phyloP scores from a whole-genome alignment of 768 basidiomycete genomes.

The Rhizopogon vulgaris region DNA sequence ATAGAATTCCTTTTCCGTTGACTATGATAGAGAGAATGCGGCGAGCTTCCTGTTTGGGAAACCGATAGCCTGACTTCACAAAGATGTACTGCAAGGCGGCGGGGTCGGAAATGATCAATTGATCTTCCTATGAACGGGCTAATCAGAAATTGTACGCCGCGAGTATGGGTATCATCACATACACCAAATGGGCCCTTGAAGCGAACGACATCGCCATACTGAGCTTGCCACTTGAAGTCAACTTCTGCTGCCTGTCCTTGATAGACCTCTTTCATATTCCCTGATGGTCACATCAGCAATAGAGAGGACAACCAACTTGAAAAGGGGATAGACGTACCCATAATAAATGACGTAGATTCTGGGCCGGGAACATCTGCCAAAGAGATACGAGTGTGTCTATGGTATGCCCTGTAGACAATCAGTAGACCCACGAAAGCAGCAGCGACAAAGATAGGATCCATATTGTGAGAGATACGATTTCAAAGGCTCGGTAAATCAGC shows the following conservation, averaged over 20 bases:
- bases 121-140: slow-evolving; percentile 3
- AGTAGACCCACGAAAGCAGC: slow-evolving; percentile 6
- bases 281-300: neutral
- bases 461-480: neutral
- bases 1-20: slow-evolving; percentile 26
- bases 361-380: slow-evolving; percentile 1
- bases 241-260: slow-evolving; percentile 10
- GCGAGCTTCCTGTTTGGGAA: slow-evolving; percentile 4
- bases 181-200: slow-evolving; percentile 11
- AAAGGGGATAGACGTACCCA: slow-evolving; percentile 1
- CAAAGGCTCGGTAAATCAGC: neutral
- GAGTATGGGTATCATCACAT: neutral
- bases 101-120: slow-evolving; percentile 1
- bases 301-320: neutral
- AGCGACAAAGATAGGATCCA: slow-evolving; percentile 3
- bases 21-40: neutral
- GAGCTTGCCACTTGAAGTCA: slow-evolving; percentile 14
- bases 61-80: neutral
- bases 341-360: slow-evolving; percentile 3
- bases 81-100: slow-evolving; percentile 4
- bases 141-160: neutral
- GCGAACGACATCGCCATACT: slow-evolving; percentile 12
- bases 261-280: slow-evolving; percentile 9
- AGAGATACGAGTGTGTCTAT: neutral
- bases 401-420: neutral